Base-by-base conservation (phyloP, 768 basidiomycete species). In the Vararia minispora region DNA sequence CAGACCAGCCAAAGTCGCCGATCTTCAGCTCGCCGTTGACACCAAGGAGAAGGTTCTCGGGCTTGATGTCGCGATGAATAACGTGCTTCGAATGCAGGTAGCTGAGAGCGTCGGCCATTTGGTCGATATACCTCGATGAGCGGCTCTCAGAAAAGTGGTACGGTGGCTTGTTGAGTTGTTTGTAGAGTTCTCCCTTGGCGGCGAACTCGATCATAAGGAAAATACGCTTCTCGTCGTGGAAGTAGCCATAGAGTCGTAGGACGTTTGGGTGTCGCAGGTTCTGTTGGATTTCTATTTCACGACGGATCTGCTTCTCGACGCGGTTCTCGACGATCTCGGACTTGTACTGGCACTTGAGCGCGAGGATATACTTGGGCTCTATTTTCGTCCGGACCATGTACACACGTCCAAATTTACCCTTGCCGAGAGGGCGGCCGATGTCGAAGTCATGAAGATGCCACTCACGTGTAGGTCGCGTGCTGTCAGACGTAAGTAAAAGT, bases 201-300 rank as follows among this genome's bases (percentile, higher is more conserved):
- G 92, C 94, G 55, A 95, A 98, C 55, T 99, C 95, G 51, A 98
- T 76, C 80, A 98, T 94, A 42, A 98, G 71, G 62, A 97, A 97
- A 49, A 99, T 95, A 17, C 94, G 82, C 55, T 94, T 92, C 56
- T 86, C 79, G 58, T 99, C 95, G 63, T 98, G 91, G 66, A 98
- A 98, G 66, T 90, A 97, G 24, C 94, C 92, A 49, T 97, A 94
- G 8, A 98, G 69, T 7, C 94, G 79, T 9, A 99, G 70, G 51
- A 98, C 79, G 57, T 98, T 80, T 1, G 94, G 94, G 57, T 98
- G 94, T 37, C 94, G 75, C 28, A 97, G 72, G 60, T 97, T 92
- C 54, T 88, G 85, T 51, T 97, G 94, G 42, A 99, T 98, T 58
- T 98, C 95, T 51, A 99, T 98, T 59, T 99, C 95, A 37, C 95